Percentiles rank a stretch among this genome's conserved stretches.
Evolutionary conservation across 73 alveolate species (phyloP).

Genomic region (Symbiodinium natans): DNA sequence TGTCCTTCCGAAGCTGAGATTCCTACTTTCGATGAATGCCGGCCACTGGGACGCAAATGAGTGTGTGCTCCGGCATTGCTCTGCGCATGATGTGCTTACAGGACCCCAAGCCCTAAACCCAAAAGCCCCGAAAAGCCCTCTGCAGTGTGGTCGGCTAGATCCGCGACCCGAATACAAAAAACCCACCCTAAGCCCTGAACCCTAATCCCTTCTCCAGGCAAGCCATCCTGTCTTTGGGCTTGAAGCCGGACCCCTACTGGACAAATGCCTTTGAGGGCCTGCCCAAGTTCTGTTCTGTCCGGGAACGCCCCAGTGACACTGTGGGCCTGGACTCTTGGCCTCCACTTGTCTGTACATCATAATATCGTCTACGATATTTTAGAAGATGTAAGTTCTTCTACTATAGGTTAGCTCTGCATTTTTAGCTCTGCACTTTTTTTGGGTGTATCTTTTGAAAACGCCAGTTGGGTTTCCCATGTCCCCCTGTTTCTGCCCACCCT

Average conservation of each 20-base stretch:
- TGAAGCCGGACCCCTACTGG: slow-evolving; percentile 72
- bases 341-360: too few species aligned
- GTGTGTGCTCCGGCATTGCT: too few species aligned
- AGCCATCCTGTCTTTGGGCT: slow-evolving; percentile 63
- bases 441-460: too few species aligned
- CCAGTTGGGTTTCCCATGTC: too few species aligned
- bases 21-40: slow-evolving; percentile 59
- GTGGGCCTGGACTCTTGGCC: neutral
- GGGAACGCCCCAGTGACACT: slow-evolving; percentile 34
- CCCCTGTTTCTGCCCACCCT: too few species aligned
- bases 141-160: neutral
- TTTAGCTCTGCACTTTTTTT: too few species aligned
- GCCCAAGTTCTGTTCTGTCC: slow-evolving; percentile 63
- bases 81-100: too few species aligned
- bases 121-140: neutral
- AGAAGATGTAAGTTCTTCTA: too few species aligned
- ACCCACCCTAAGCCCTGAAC: neutral
- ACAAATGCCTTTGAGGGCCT: slow-evolving; percentile 71
- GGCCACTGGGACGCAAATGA: slow-evolving; percentile 1
- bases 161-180: neutral
- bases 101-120: neutral
- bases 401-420: too few species aligned
- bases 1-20: slow-evolving; percentile 49
- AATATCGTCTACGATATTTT: too few species aligned
- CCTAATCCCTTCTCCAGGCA: neutral